Percentiles rank a stretch among this genome's conserved stretches.
Evolutionary conservation across 306 rosid species (phyloP).

Genomic region (Hylodesmum podocarpum): DNA sequence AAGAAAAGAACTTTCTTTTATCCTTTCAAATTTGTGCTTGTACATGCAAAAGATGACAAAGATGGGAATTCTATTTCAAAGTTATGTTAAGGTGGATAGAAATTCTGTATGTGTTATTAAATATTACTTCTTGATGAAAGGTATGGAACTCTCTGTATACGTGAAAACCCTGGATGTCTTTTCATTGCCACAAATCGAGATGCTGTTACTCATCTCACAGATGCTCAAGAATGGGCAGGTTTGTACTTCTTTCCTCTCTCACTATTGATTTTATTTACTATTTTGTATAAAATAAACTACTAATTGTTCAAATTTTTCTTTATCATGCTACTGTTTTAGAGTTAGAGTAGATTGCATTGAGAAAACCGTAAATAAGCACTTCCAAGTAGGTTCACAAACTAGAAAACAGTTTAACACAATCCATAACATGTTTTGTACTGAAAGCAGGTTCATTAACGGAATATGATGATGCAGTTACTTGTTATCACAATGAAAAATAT

Average conservation of each 20-base stretch:
- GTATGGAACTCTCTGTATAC: slow-evolving; percentile 93
- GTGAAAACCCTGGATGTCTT: slow-evolving; percentile 99
- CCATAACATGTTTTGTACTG: neutral
- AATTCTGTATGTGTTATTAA: neutral
- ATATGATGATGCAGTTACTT: neutral
- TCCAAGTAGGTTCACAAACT: slow-evolving; percentile 1
- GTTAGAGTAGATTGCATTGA: neutral
- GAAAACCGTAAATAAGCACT: neutral
- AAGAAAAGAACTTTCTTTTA: neutral
- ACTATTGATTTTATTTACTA: slow-evolving; percentile 3
- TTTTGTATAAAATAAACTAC: slow-evolving; percentile 14
- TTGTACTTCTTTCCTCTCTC: slow-evolving; percentile 27
- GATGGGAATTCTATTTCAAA: neutral
- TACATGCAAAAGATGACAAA: neutral
- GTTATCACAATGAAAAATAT: too few species aligned
- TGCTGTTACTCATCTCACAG: slow-evolving; percentile 99
- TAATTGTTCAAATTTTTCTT: neutral
- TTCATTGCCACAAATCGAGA: slow-evolving; percentile 97
- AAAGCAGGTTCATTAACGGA: too few species aligned
- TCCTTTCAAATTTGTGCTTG: neutral
- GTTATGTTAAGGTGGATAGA: neutral
- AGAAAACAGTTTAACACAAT: slow-evolving; percentile 1
- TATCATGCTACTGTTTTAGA: neutral
- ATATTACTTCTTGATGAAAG: slow-evolving; percentile 39
- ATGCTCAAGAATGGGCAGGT: slow-evolving; percentile 99